Evolutionary conservation across 768 basidiomycete genomes (phyloP), one percentile per base, ranked within the genome.

Genomic region (Pulveroboletus sp.): DNA sequence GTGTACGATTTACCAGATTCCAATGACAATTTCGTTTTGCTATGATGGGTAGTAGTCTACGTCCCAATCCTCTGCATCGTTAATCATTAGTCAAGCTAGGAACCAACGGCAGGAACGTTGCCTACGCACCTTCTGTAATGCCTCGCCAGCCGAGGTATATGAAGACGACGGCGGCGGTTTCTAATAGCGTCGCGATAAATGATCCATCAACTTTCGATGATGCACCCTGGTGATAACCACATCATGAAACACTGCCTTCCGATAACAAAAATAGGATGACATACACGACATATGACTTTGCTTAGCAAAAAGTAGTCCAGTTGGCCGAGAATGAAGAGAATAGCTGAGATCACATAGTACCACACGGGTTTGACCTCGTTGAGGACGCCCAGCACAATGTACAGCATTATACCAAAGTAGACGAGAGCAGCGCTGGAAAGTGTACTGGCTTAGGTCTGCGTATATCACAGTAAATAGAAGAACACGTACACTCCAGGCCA

Each of bases 141-240:
- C 84, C 84, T 67, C 75, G 75, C 94, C 94, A 95, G n/a, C 81
- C 91, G 14, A 84, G 62, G 64, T 80, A 93, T 17, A 95, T 53
- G 4, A 80, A 69, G 11, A 72, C 77, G 1, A 95, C 81, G 0
- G 87, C 70, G 1, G 78, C 82, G 0, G 90, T 90, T 62, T 95
- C 90, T 39, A 95, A 72, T 5, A 94, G 44, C 0, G 94, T 94
- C 1, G 90, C 86, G 21, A 97, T 65, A 65, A 97, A 95, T 3
- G 86, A 83, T 5, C 90, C 90, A 68, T 97, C 95, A 17, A 97
- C 71, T 65, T 83, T 87, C 25, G 69, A 65, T 48, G 78, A 73
- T 16, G 90, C 75, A 20, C 79, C 81, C 80, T 86, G 52, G 47
- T 45, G n/a, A 58, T 36, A 21, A 49, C 51, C 24, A 35, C 34